Percentiles rank a stretch among this genome's conserved stretches.
phyloP scores from a whole-genome alignment of 192 early-diverging fungal species.

The Podochytrium sp. region DNA sequence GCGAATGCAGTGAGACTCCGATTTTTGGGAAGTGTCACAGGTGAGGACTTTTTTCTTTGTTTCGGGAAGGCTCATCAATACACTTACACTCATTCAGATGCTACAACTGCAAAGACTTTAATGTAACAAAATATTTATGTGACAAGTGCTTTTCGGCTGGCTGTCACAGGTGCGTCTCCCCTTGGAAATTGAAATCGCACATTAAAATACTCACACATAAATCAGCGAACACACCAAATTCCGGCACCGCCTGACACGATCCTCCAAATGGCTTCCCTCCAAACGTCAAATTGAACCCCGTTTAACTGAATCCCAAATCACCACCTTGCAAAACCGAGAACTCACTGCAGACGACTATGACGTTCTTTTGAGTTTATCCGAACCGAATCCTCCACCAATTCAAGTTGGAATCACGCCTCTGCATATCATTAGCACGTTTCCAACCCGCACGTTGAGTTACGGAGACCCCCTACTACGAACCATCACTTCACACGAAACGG shows the following conservation, averaged over 20 bases:
- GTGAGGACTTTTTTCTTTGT: conserved; percentile 9
- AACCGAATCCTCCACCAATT: not conserved
- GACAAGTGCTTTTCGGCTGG: conserved; percentile 44
- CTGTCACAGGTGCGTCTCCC: conserved; percentile 18
- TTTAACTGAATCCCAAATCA: not conserved
- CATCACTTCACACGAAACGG: too few relatives aligned
- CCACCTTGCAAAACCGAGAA: conserved; percentile 4
- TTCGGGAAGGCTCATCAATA: not conserved
- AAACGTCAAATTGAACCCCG: not conserved
- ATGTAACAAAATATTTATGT: conserved; percentile 34
- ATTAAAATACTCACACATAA: not conserved
- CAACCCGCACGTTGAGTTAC: conserved; percentile 11
- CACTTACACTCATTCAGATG: too few relatives aligned
- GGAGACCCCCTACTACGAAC: conserved; percentile 19
- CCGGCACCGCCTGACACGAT: not conserved
- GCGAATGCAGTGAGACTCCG: conserved; percentile 30
- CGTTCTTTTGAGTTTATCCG: not conserved
- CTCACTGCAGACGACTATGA: not conserved
- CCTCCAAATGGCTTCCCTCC: conserved; percentile 10
- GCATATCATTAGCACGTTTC: conserved; percentile 48
- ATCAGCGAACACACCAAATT: conserved; percentile 6
- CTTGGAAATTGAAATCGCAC: not conserved
- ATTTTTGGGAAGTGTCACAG: conserved; percentile 44
- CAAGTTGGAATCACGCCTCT: conserved; percentile 38
- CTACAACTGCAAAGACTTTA: conserved; percentile 35